Base-by-base conservation (phyloP, 2,329 filamentous ascomycete genomes). In the Colletotrichum gloeosporioides region DNA sequence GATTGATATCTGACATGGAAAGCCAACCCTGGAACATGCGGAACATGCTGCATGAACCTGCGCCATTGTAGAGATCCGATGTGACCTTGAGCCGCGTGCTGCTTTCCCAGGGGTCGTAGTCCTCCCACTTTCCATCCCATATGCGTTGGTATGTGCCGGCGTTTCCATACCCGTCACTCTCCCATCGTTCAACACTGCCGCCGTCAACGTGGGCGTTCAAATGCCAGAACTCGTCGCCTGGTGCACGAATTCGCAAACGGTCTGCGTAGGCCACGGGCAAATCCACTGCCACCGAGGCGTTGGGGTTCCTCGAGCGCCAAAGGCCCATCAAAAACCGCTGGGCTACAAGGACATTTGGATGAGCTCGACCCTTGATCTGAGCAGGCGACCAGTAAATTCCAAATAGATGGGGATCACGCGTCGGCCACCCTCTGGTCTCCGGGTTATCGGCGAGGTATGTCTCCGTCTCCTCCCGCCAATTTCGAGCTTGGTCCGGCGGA, bases 101-200 rank as follows among this genome's bases (percentile, higher is more conserved):
- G 62, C 89, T 88, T 77, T 90, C 88, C 90, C 90, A 91, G 0
- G 89, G 89, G 79, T 91, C 89, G 78, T 91, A 89, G 7, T 87
- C 85, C 79, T 91, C 90, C 89, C 89, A 91, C 68, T 86, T 82
- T 31, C 90, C 90, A 69, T 85, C 84, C 81, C 91, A 91, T 39
- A 92, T 86, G 69, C 86, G 83, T 64, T 89, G 86, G 82, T 92
- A 92, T 3, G 89, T 89, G 31, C 89, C 89, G n/a, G 85, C 87
- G 18, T 89, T 89, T 25, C 91, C 88, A 78, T 95, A 95, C 7
- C 93, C 93, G 76, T 91, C 88, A 36, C 90, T 89, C 79, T 95
- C 93, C 93, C 93, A 95, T 15, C 93, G 89, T 83, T 95, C 93
- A 2, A 95, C 85, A 25, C 92, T 93, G 59, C 93, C 93, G 68